These are phyloP conservation scores for Salix suchowensis DNA, from an alignment of 345 rosid genomes.

Conservation along the genomic window DNA sequence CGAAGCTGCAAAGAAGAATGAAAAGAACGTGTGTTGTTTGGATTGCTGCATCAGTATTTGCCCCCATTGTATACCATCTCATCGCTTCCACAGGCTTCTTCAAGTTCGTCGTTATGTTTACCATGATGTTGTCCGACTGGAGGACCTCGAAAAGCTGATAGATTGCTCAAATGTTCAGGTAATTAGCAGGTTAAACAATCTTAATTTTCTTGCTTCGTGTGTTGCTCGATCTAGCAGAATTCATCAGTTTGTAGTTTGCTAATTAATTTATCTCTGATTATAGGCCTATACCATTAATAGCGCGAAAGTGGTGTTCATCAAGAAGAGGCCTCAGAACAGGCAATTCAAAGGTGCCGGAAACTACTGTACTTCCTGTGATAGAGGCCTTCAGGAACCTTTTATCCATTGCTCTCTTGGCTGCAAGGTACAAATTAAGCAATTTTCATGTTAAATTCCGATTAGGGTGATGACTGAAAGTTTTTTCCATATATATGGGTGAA, in stretches of 20 bases:
- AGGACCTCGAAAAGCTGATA: slow-evolving; percentile 81
- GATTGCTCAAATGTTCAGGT: slow-evolving; percentile 97
- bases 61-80: slow-evolving; percentile 87
- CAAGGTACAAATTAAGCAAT: slow-evolving; percentile 48
- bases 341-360: slow-evolving; percentile 91
- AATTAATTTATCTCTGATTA: neutral
- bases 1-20: slow-evolving; percentile 82
- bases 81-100: slow-evolving; percentile 83
- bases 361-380: slow-evolving; percentile 87
- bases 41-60: slow-evolving; percentile 91
- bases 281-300: slow-evolving; percentile 90
- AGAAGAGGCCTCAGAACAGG: slow-evolving; percentile 92
- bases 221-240: neutral
- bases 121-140: slow-evolving; percentile 91
- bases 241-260: slow-evolving; percentile 1
- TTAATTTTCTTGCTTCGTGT: neutral
- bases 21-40: slow-evolving; percentile 81
- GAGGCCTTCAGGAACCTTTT: slow-evolving; percentile 92
- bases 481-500: neutral
- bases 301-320: slow-evolving; percentile 92
- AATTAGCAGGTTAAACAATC: neutral
- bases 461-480: neutral
- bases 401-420: slow-evolving; percentile 91
- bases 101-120: slow-evolving; percentile 94
- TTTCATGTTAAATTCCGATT: slow-evolving; percentile 1